Conservation (phyloP, 129 eudicot species). For the Tanacetum coccineum region DNA sequence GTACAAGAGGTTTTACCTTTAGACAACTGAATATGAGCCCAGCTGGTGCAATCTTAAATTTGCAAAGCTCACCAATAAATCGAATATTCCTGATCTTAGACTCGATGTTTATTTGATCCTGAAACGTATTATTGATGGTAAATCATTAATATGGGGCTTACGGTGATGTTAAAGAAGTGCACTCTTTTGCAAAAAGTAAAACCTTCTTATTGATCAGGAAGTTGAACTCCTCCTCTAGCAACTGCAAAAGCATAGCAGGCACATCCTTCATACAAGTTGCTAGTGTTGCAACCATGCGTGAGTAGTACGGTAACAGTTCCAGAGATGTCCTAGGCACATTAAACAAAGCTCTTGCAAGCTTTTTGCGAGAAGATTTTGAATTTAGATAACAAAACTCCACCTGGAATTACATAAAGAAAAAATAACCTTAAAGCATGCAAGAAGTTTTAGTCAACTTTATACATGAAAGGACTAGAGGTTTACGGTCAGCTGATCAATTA, state of each 20-base stretch:
- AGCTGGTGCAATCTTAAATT: constrained; percentile 84
- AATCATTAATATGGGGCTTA: constrained; percentile 11
- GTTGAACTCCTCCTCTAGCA: constrained; percentile 94
- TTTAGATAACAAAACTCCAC: constrained; percentile 94
- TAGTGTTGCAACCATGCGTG: constrained; percentile 95
- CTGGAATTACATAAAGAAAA: constrained; percentile 36
- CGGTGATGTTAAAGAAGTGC: constrained; percentile 1
- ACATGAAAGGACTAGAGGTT: constrained; percentile 4
- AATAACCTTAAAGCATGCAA: constrained; percentile 5
- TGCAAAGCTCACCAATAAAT: constrained; percentile 97
- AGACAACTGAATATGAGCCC: constrained; percentile 87
- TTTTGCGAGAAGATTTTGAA: constrained; percentile 83
- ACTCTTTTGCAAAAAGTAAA: background rate
- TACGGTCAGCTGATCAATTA: constrained; percentile 92
- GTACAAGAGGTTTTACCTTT: constrained; percentile 47
- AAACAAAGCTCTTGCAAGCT: constrained; percentile 87
- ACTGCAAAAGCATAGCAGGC: constrained; percentile 81
- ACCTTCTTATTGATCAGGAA: constrained; percentile 85
- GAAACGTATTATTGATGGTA: constrained; percentile 16
- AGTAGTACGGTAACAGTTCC: constrained; percentile 84
- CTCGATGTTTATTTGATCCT: constrained; percentile 99
- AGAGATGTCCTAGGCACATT: constrained; percentile 94
- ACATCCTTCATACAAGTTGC: constrained; percentile 96
- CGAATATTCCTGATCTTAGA: constrained; percentile 91
- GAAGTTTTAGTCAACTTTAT: background rate